Conservation (phyloP, 805 yeast species). For the Myxozyma monticola region DNA sequence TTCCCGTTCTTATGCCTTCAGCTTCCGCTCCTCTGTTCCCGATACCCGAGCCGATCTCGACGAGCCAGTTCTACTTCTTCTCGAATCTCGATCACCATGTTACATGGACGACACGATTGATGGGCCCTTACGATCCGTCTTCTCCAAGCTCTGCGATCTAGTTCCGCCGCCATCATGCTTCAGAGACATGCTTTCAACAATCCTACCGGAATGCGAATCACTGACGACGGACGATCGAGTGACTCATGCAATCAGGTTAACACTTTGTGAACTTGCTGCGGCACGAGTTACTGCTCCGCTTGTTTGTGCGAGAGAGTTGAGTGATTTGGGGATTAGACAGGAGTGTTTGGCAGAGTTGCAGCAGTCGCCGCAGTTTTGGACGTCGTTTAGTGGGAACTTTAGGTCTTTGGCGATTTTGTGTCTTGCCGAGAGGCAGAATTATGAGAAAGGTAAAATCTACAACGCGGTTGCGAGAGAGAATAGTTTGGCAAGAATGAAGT, state of each 20-base stretch:
- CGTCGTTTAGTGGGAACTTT: slow-evolving; percentile 33
- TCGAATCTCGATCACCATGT: not conserved
- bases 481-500: no score
- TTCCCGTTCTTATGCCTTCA: no score
- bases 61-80: not conserved
- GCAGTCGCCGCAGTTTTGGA: slow-evolving; percentile 31
- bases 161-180: slow-evolving; percentile 30
- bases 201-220: slow-evolving; percentile 18
- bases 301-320: slow-evolving; percentile 3
- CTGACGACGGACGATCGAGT: slow-evolving; percentile 22
- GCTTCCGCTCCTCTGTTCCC: no score
- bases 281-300: slow-evolving; percentile 22
- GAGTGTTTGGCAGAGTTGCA: slow-evolving; percentile 20
- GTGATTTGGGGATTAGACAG: not conserved
- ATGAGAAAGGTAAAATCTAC: slow-evolving; percentile 16
- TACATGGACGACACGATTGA: no score
- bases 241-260: slow-evolving; percentile 18
- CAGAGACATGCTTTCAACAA: slow-evolving; percentile 15
- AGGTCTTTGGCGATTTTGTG: slow-evolving; percentile 28
- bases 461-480: not conserved
- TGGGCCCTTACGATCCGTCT: not conserved
- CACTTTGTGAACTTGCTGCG: slow-evolving; percentile 29
- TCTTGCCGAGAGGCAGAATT: slow-evolving; percentile 15
- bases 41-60: no score
- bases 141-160: slow-evolving; percentile 20